Percentiles rank a stretch among this genome's conserved stretches.
phyloP scores from a whole-genome alignment of 2,329 filamentous ascomycete genomes.

The Scleromitrula shiraiana region DNA sequence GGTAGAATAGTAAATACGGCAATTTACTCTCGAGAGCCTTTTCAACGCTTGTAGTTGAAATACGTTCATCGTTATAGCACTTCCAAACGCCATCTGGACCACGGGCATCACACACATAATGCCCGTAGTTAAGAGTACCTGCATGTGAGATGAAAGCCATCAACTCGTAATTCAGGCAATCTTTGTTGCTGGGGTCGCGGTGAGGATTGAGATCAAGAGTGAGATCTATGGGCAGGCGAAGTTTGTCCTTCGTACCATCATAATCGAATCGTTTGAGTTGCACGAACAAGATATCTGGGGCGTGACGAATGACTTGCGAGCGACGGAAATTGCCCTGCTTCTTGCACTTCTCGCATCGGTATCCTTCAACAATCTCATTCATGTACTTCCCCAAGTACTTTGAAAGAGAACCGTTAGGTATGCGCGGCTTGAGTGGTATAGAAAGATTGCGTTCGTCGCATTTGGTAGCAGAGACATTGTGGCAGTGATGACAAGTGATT shows the following conservation, averaged over 20 bases:
- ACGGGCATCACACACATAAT: constrained; percentile 21
- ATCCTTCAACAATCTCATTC: constrained; percentile 19
- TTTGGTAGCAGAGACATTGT: constrained; percentile 15
- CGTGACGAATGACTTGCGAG: constrained; percentile 16
- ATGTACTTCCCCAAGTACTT: constrained; percentile 21
- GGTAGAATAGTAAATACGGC: constrained; percentile 9
- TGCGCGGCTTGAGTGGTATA: constrained; percentile 20
- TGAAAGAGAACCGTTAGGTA: constrained; percentile 15
- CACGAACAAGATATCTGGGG: constrained; percentile 23
- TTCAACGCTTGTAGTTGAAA: constrained; percentile 19
- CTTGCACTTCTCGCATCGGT: constrained; percentile 24
- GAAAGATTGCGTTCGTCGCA: constrained; percentile 22
- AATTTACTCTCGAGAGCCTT: constrained; percentile 4
- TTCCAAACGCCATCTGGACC: constrained; percentile 20
- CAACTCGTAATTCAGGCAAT: constrained; percentile 24
- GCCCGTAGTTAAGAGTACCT: constrained; percentile 16
- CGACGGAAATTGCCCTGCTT: constrained; percentile 12
- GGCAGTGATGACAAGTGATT: constrained; percentile 22
- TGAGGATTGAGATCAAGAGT: constrained; percentile 22
- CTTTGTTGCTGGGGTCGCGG: constrained; percentile 9
- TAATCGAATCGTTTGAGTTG: constrained; percentile 26
- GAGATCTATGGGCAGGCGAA: constrained; percentile 16
- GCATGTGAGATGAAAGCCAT: constrained; percentile 26
- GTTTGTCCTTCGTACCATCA: constrained; percentile 17
- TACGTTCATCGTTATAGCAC: constrained; percentile 19